Evolutionary conservation across 2,329 filamentous ascomycete species (phyloP), one percentile per base, ranked within the genome.

Genomic region (Paraconiothyrium sp.): DNA sequence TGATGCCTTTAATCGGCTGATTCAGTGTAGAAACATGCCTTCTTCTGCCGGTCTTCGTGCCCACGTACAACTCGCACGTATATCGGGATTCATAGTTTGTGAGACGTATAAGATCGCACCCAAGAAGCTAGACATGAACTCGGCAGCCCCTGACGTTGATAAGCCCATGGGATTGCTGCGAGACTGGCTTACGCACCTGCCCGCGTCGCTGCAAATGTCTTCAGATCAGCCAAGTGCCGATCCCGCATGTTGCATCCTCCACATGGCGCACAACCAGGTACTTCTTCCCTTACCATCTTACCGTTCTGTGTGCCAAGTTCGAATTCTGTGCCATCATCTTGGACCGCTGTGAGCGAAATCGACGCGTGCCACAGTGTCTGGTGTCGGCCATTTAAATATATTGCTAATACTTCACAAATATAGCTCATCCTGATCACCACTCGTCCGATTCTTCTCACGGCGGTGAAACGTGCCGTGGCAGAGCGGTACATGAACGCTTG

Each of bases 31-130:
- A 14, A 57, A 57, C 2, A 63, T 74, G 63, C 69, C 71, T 16
- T 58, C 70, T 5, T 67, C 61, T 57, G 63, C 59, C 32, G 71
- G 71, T 22, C 65, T 74, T 27, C 64, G 66, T 49, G 71, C 71
- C 35, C 67, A 72, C 32, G 57, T 72, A 8, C 64, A 71, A 43
- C 64, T 74, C 9, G 66, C 70, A 2, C 63, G 61, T 4, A 71
- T 74, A 3, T 70, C 71, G 0, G 65, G 66, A 4, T 71, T 62
- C 24, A 70, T 74, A 49, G 70, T 74, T 34, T 71, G 70, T 43
- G 71, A 74, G 46, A 72, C 66, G 1, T 72, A 69, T 51, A 67
- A 66, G 7, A 66, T 72, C 27, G 69, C 68, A 4, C 66, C 70
- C 5, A 66, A 67, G 22, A 30, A 66, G 16, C 56, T 56, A 13